Base-by-base conservation (phyloP, 768 basidiomycete species). In the Holtermanniella nyarrowii region DNA sequence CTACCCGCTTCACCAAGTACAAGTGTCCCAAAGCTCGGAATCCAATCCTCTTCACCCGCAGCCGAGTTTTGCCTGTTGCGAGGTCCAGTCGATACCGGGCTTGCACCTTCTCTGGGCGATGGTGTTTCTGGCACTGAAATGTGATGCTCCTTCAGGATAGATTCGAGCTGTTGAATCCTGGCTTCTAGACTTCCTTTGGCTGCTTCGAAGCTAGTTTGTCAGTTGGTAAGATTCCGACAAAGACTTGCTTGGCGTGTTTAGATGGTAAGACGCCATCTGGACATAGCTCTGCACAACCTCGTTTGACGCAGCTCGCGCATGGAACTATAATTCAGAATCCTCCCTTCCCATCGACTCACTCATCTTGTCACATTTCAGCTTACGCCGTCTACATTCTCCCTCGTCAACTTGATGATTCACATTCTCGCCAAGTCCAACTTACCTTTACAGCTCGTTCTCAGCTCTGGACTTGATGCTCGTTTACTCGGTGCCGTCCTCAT, bases 11-110 rank as follows among this genome's bases (percentile, higher is more conserved):
- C 48, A 0, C 50, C 44, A 1, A 61, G 47, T 11, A 61, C 60
- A 40, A 61, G 43, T 16, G 60, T 61, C 1, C 60, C 60, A 42
- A 54, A 50, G 43, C 57, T 56, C 31, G 31, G 31, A 16, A 37
- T 37, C 31, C 31, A 37, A 37, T 37, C 31, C 16, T 37, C 31
- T 16, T 37, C 31, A 7, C 16, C 10, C 31, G 31, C 10, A 7
- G 31, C 10, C 31, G 31, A 16, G 7, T 7, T 7, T 7, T 7
- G 7, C 10, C 31, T 37, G 10, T 16, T 7, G 10, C 31, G 31
- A 7, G 31, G 31, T 37, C 10, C 10, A n/a, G n/a, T n/a, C n/a
- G n/a, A n/a, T n/a, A n/a, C n/a, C n/a, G n/a, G n/a, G n/a, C n/a
- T n/a, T n/a, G n/a, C n/a, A n/a, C n/a, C n/a, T n/a, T n/a, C n/a